A percentile compares a stretch with the other conserved stretches of the same genome.
phyloP scores from a whole-genome alignment of 805 yeast genomes.

The Metschnikowia continentalis region DNA sequence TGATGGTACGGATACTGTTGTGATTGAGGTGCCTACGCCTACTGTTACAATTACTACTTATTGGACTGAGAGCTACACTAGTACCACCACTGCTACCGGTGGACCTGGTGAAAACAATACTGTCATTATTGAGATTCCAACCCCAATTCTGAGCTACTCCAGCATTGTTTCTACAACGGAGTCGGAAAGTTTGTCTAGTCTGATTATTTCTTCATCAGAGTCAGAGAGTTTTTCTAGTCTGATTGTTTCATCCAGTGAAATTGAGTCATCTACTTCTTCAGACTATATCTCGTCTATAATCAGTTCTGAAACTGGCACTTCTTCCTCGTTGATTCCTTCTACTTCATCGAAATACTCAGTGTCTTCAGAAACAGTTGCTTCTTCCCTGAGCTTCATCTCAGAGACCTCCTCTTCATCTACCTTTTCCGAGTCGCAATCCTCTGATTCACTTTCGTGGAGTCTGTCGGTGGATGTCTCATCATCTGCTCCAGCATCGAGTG shows the following conservation, averaged over 20 bases:
- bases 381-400: not conserved
- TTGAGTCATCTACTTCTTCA: not conserved
- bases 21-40: constrained; percentile 7
- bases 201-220: not conserved
- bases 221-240: not conserved
- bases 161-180: not conserved
- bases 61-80: not conserved
- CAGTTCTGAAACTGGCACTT: not conserved
- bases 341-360: not conserved
- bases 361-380: not conserved
- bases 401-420: not conserved
- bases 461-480: not conserved
- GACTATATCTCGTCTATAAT: not conserved
- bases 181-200: not conserved
- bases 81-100: not conserved
- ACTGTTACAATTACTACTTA: constrained; percentile 2
- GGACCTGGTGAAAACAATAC: not conserved
- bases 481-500: not conserved
- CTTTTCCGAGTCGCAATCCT: not conserved
- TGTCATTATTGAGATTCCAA: not conserved
- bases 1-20: constrained; percentile 21
- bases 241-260: not conserved
- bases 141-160: not conserved
- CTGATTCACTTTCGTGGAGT: not conserved
- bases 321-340: not conserved